A percentile compares a stretch with the other conserved stretches of the same genome.
phyloP scores from a whole-genome alignment of 441 rosid species.

The Erysimum pusillum region DNA sequence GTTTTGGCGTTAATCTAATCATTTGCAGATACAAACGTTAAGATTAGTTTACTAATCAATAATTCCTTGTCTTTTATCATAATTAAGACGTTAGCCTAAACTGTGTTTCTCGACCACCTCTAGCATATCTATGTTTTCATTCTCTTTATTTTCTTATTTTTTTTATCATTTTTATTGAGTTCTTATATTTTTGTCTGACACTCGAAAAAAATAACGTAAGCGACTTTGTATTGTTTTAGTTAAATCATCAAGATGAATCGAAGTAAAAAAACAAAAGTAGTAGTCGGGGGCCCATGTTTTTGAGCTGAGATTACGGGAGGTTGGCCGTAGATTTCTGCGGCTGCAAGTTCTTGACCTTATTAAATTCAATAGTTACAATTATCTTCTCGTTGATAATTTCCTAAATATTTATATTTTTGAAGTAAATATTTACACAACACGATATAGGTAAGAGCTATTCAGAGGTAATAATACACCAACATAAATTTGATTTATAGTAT shows the following conservation, averaged over 20 bases:
- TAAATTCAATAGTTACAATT: not conserved
- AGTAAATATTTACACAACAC: not conserved
- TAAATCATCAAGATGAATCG: conserved; percentile 1
- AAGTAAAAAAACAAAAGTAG: conserved; percentile 16
- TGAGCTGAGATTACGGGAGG: conserved; percentile 29
- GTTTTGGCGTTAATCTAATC: conserved; percentile 4
- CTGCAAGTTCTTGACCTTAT: conserved; percentile 26
- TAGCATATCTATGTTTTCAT: not conserved
- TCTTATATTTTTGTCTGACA: not conserved
- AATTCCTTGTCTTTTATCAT: not conserved
- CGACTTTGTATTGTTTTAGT: conserved; percentile 1
- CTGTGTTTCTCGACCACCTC: not conserved
- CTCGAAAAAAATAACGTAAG: conserved; percentile 4
- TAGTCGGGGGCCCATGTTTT: conserved; percentile 9
- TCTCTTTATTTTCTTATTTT: not conserved
- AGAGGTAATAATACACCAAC: too few species aligned
- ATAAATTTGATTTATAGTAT: too few species aligned
- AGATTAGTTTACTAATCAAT: not conserved
- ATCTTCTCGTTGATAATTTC: conserved; percentile 11
- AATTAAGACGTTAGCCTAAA: conserved; percentile 14
- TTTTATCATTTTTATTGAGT: not conserved
- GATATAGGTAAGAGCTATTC: not conserved
- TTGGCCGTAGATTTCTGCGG: conserved; percentile 31
- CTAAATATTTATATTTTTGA: not conserved
- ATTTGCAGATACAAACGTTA: not conserved